Conservation (phyloP, 768 basidiomycete genomes). For the Xerocomellus amylosporus region DNA sequence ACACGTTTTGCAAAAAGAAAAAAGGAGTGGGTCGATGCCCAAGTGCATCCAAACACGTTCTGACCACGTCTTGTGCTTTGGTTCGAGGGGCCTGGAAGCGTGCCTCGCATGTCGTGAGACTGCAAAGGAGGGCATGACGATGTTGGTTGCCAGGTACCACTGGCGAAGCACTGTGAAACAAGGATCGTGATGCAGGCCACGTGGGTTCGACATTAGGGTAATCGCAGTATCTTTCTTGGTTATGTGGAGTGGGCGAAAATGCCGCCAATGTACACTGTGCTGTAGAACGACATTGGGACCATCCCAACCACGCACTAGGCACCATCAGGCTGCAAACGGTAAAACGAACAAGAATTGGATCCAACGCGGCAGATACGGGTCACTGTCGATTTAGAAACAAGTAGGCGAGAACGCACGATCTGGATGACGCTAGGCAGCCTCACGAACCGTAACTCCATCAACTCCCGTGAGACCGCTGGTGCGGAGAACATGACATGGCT, state of each 20-base stretch:
- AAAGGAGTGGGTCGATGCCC: conserved; percentile 68
- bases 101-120: conserved; percentile 17
- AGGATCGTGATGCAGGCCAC: conserved; percentile 76
- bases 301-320: conserved; percentile 74
- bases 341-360: conserved; percentile 74
- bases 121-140: conserved; percentile 69
- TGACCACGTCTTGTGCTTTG: conserved; percentile 28
- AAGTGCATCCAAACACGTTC: conserved; percentile 57
- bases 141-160: conserved; percentile 63
- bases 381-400: conserved; percentile 6
- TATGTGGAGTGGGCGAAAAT: conserved; percentile 43
- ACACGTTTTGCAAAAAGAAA: conserved; percentile 56
- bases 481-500: conserved; percentile 1
- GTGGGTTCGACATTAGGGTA: conserved; percentile 66
- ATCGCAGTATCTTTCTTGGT: conserved; percentile 26
- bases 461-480: conserved; percentile 31
- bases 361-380: conserved; percentile 49
- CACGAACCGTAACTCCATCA: conserved; percentile 69
- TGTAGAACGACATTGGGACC: conserved; percentile 92
- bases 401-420: conserved; percentile 54
- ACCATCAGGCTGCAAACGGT: neutral
- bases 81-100: conserved; percentile 16
- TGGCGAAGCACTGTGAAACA: conserved; percentile 75
- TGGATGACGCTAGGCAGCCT: conserved; percentile 73
- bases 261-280: conserved; percentile 84